Conservation (phyloP, 1,139 yeast species). For the Yamadazyma conglobata region DNA sequence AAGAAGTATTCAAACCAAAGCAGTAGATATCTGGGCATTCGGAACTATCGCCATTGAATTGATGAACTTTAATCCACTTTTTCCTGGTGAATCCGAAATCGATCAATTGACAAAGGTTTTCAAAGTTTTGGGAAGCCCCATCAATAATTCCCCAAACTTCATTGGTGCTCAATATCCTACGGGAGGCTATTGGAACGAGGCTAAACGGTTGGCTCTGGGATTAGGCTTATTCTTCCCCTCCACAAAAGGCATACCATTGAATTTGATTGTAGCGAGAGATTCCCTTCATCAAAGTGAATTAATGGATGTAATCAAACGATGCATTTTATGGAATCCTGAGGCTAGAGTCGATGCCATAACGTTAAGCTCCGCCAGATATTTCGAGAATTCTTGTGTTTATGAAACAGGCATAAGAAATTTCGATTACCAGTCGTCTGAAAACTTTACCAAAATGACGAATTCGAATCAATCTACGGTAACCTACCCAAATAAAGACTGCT, state of each 20-base stretch:
- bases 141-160: slow-evolving; percentile 14
- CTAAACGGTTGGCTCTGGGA: slow-evolving; percentile 44
- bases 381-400: slow-evolving; percentile 33
- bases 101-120: slow-evolving; percentile 74
- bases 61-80: slow-evolving; percentile 70
- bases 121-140: slow-evolving; percentile 69
- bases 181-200: slow-evolving; percentile 71
- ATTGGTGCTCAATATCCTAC: slow-evolving; percentile 30
- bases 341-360: slow-evolving; percentile 46
- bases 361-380: slow-evolving; percentile 51
- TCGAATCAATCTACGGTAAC: too few relatives aligned
- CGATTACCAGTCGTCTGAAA: not conserved
- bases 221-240: slow-evolving; percentile 55
- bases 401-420: slow-evolving; percentile 2
- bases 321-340: slow-evolving; percentile 66
- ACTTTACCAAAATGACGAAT: too few relatives aligned
- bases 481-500: slow-evolving; percentile 5
- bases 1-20: slow-evolving; percentile 61
- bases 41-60: slow-evolving; percentile 84
- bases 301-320: slow-evolving; percentile 53
- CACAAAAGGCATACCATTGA: slow-evolving; percentile 26
- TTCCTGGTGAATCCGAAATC: slow-evolving; percentile 76
- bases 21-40: slow-evolving; percentile 94
- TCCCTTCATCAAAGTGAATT: slow-evolving; percentile 22
- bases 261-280: too few relatives aligned